Conservation (phyloP, 345 rosid genomes). For the Linum usitatissimum region DNA sequence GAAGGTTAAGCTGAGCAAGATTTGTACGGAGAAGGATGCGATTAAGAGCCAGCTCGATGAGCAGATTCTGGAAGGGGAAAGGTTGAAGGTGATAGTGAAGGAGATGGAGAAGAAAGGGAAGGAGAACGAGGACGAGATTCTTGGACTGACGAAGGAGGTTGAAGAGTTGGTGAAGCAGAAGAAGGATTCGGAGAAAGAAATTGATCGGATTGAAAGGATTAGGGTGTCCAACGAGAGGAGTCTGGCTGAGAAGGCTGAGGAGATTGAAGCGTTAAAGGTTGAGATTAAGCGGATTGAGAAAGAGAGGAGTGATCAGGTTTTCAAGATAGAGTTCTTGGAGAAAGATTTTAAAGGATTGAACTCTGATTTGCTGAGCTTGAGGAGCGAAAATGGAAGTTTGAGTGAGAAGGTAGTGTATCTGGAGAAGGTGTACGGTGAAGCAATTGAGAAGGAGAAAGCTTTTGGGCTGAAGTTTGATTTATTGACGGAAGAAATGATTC, state of each 20-base stretch:
- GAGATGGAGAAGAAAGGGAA: neutral
- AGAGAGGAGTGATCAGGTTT: neutral
- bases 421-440: neutral
- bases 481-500: neutral
- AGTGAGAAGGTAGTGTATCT: neutral
- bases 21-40: neutral
- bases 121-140: neutral
- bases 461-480: neutral
- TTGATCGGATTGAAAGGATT: neutral
- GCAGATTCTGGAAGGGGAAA: neutral
- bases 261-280: neutral
- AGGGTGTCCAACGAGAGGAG: neutral
- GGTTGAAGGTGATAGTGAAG: neutral
- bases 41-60: neutral
- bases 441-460: neutral
- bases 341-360: neutral
- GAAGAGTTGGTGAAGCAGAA: neutral
- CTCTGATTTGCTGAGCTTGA: neutral
- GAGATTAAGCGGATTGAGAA: neutral
- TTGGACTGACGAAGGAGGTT: neutral
- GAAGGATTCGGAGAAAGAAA: neutral
- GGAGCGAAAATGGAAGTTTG: neutral
- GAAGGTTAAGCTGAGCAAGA: neutral
- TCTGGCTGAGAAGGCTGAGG: neutral
- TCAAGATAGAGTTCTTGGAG: neutral